phyloP scores from a whole-genome alignment of 1,284 basidiomycete species.

The Leccinum proliferum region DNA sequence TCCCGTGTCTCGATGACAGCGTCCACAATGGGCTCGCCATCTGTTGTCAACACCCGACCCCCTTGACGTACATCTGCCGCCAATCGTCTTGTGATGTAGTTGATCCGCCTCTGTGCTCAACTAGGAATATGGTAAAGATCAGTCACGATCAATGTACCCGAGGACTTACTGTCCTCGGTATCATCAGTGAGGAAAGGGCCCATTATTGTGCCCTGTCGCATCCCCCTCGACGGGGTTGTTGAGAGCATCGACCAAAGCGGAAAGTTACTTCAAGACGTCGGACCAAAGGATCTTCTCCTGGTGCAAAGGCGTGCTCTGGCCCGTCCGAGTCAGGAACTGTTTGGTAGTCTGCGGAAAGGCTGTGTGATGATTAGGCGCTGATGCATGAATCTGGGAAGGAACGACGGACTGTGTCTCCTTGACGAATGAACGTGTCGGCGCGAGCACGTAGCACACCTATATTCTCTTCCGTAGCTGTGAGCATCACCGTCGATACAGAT shows the following conservation, averaged over 20 bases:
- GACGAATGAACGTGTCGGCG: constrained; percentile 46
- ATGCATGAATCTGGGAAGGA: not conserved
- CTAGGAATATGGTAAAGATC: too few relatives aligned
- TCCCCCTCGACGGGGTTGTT: too few relatives aligned
- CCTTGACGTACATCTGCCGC: constrained; percentile 69
- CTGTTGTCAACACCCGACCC: constrained; percentile 59
- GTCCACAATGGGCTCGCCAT: constrained; percentile 62
- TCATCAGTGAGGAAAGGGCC: too few relatives aligned
- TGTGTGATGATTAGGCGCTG: constrained; percentile 16
- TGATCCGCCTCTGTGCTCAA: too few relatives aligned
- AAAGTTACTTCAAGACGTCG: constrained; percentile 66
- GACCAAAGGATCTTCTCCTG: constrained; percentile 87
- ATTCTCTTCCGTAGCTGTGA: constrained; percentile 16
- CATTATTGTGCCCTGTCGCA: too few relatives aligned
- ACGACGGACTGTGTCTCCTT: constrained; percentile 53
- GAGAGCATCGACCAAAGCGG: constrained; percentile 50
- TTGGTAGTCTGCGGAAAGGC: constrained; percentile 68
- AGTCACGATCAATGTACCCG: too few relatives aligned
- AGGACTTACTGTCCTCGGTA: too few relatives aligned
- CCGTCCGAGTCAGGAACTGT: constrained; percentile 71
- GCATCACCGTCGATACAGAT: too few relatives aligned
- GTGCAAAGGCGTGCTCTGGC: constrained; percentile 67
- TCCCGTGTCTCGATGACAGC: constrained; percentile 84
- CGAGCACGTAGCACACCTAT: constrained; percentile 41
- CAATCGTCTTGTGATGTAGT: too few relatives aligned